Percentiles rank a stretch among this genome's conserved stretches.
These are phyloP conservation scores for Candida palmyrensis DNA, from an alignment of 805 yeast species.

Conservation along the genomic window DNA sequence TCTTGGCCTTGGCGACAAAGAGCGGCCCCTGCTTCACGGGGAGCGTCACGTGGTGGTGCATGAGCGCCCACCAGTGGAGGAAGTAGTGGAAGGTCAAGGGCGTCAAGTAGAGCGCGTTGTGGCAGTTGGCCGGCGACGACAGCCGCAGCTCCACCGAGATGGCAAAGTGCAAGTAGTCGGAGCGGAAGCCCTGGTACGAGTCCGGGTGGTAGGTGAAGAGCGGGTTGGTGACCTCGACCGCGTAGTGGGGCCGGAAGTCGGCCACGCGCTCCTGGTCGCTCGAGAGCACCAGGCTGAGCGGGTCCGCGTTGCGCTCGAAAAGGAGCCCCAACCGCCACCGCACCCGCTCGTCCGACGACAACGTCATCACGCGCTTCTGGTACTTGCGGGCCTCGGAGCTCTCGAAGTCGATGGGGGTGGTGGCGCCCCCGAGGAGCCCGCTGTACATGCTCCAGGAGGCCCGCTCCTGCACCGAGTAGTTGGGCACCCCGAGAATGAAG, in stretches of 20 bases:
- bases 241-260: conserved; percentile 58
- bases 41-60: conserved; percentile 25
- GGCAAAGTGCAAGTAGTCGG: conserved; percentile 67
- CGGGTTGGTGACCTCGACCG: conserved; percentile 57
- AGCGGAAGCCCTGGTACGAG: conserved; percentile 74
- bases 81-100: conserved; percentile 36
- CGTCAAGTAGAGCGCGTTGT: conserved; percentile 33
- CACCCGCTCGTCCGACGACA: conserved; percentile 56
- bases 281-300: too few species aligned
- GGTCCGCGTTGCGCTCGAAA: conserved; percentile 59
- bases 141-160: conserved; percentile 29
- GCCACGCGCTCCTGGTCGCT: conserved; percentile 39
- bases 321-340: conserved; percentile 72
- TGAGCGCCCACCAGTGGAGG: conserved; percentile 38
- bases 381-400: conserved; percentile 23
- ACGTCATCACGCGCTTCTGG: conserved; percentile 45
- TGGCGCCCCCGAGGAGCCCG: conserved; percentile 8
- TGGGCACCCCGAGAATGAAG: conserved; percentile 55
- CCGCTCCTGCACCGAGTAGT: conserved; percentile 32
- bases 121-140: conserved; percentile 21
- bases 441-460: conserved; percentile 33
- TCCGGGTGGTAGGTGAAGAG: conserved; percentile 56
- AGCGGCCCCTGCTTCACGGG: conserved; percentile 34
- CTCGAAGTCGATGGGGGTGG: conserved; percentile 15
- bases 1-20: conserved; percentile 17